These are phyloP conservation scores for Annona cherimola DNA, from an alignment of 164 flowering plant genomes.

Conservation along the genomic window DNA sequence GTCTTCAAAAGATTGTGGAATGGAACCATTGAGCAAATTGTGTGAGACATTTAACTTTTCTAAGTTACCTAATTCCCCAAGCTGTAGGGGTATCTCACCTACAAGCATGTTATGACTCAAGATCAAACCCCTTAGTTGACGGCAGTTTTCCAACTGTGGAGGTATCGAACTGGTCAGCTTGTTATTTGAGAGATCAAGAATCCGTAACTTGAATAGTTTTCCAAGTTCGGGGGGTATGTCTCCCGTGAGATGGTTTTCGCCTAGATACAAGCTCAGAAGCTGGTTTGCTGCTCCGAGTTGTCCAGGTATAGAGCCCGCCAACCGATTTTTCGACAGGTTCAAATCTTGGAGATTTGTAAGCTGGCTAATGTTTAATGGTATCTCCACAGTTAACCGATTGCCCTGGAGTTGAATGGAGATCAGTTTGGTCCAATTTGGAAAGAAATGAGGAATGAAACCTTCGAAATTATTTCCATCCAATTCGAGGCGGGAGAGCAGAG, in stretches of 20 bases:
- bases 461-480: slow-evolving; percentile 22
- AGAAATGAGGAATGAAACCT: slow-evolving; percentile 22
- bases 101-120: background rate
- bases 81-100: background rate
- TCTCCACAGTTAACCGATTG: background rate
- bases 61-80: background rate
- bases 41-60: background rate
- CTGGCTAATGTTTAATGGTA: background rate
- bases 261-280: background rate
- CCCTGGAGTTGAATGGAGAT: background rate
- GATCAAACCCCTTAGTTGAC: background rate
- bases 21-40: background rate
- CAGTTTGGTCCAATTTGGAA: background rate
- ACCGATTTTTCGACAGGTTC: background rate
- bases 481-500: slow-evolving; percentile 14
- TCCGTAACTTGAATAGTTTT: background rate
- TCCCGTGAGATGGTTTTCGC: background rate
- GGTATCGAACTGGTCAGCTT: background rate
- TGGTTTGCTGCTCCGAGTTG: background rate
- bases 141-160: background rate
- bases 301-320: background rate
- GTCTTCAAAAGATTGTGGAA: background rate
- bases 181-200: too few relatives aligned
- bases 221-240: background rate
- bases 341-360: background rate